Evolutionary conservation across 2,329 filamentous ascomycete species (phyloP), one percentile per base, ranked within the genome.

Genomic region (Aspergillus sp.): DNA sequence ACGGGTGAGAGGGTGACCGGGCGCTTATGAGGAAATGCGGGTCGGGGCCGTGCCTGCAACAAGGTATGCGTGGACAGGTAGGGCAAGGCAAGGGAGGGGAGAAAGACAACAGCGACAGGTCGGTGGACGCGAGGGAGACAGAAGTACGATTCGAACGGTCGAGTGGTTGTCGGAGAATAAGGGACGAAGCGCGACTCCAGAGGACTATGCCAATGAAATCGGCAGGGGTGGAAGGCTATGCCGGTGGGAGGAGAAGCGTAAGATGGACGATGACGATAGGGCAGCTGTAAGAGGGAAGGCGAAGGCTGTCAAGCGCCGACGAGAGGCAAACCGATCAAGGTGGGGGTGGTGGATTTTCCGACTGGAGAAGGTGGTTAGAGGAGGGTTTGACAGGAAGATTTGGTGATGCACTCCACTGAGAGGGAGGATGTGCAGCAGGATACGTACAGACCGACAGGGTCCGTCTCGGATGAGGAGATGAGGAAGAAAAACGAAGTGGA

Each of bases 201-300:
- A 38, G 17, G 40, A 22, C 40, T 17, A 42, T 42, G 16, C 40
- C 40, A 42, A 42, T 42, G 17, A 42, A 9, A 9, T 13, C 30
- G 30, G 26, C 19, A 19, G 17, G 45, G 45, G 32, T 10, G 11
- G 30, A 16, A 19, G n/a, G 32, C 16, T 35, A 38, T 36, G 16
- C 16, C 5, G 20, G 33, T 36, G 19, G 33, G 7, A 48, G 46
- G 19, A n/a, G 46, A 20, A 26, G 45, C 16, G 45, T 36, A 38
- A 36, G 41, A 44, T 44, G 33, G 40, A 43, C 26, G 45, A 35
- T 47, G 32, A 47, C 45, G 17, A 42, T 46, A 40, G 45, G 35
- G 47, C 43, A 47, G 43, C 47, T 46, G 47, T 53, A 46, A 50
- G 32, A 43, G 45, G 35, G 45, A 44, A 47, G 51, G 44, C 35